phyloP scores from a whole-genome alignment of 768 basidiomycete genomes.

The Gyrodon lividus region DNA sequence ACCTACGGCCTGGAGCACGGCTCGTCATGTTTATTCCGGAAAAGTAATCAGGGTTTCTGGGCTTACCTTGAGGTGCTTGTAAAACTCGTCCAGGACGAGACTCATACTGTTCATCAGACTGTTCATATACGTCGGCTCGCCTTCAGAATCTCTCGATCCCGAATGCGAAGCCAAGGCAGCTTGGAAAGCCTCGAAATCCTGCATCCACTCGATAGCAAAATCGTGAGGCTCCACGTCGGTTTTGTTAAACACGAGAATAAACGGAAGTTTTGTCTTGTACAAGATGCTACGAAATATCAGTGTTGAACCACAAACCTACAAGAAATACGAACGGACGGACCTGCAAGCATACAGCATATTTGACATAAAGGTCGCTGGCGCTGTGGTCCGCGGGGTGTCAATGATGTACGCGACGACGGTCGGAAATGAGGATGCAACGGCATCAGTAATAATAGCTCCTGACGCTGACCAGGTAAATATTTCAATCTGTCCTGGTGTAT shows the following conservation, averaged over 20 bases:
- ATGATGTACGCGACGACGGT: constrained; percentile 96
- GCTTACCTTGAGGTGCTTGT: constrained; percentile 87
- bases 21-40: neutral
- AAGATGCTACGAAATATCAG: constrained; percentile 60
- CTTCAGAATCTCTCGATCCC: constrained; percentile 70
- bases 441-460: constrained; percentile 97
- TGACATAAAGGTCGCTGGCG: constrained; percentile 98
- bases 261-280: constrained; percentile 97
- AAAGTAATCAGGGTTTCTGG: neutral
- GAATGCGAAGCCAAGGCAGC: constrained; percentile 73
- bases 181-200: constrained; percentile 95
- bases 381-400: constrained; percentile 91
- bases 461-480: constrained; percentile 99
- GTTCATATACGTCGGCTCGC: constrained; percentile 97
- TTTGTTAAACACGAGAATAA: constrained; percentile 98
- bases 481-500: constrained; percentile 99
- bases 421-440: constrained; percentile 89
- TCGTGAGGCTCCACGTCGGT: constrained; percentile 88
- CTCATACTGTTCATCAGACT: constrained; percentile 99
- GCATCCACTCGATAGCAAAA: constrained; percentile 98
- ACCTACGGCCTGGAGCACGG: constrained; percentile 72
- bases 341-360: constrained; percentile 99
- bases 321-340: constrained; percentile 35
- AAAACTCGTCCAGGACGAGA: constrained; percentile 96
- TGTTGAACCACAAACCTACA: neutral